Evolutionary conservation across 2,329 filamentous ascomycete genomes (phyloP).

Genomic region (Fusarium pilosicola): DNA sequence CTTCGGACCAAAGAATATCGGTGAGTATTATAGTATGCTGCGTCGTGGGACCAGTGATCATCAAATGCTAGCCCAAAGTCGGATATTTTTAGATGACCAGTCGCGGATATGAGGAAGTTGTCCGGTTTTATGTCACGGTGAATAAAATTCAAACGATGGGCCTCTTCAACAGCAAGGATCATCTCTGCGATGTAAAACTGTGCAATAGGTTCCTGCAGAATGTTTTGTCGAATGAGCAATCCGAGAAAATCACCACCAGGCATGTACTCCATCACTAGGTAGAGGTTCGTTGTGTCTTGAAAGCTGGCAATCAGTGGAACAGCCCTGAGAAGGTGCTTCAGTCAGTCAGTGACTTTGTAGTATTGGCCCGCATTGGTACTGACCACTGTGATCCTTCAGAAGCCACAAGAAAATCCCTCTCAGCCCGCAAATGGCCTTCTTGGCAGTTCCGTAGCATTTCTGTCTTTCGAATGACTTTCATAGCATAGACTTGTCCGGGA

Average conservation of each 20-base stretch:
- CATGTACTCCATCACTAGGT: slow-evolving; percentile 99
- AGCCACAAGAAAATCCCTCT: slow-evolving; percentile 89
- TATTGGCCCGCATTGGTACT: slow-evolving; percentile 27
- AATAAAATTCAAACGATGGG: slow-evolving; percentile 87
- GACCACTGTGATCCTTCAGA: slow-evolving; percentile 87
- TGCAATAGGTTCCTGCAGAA: slow-evolving; percentile 80
- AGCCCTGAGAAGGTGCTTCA: slow-evolving; percentile 65
- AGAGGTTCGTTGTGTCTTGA: slow-evolving; percentile 84
- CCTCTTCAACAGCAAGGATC: slow-evolving; percentile 93
- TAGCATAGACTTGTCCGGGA: slow-evolving; percentile 77
- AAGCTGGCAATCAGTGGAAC: slow-evolving; percentile 90
- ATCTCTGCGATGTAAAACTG: slow-evolving; percentile 95
- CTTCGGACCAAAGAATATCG: slow-evolving; percentile 82
- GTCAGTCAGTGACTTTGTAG: not conserved
- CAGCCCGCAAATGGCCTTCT: slow-evolving; percentile 90
- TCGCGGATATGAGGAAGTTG: slow-evolving; percentile 91
- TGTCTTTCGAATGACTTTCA: slow-evolving; percentile 97
- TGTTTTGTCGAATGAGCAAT: slow-evolving; percentile 84
- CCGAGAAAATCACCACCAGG: slow-evolving; percentile 94
- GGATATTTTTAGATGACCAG: slow-evolving; percentile 92
- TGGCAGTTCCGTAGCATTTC: slow-evolving; percentile 92
- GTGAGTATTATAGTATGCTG: slow-evolving; percentile 85
- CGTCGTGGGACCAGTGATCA: slow-evolving; percentile 93
- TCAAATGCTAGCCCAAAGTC: slow-evolving; percentile 97
- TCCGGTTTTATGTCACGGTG: slow-evolving; percentile 97